Evolutionary conservation across 169 alveolate genomes (phyloP).

Genomic region (Babesia divergens): DNA sequence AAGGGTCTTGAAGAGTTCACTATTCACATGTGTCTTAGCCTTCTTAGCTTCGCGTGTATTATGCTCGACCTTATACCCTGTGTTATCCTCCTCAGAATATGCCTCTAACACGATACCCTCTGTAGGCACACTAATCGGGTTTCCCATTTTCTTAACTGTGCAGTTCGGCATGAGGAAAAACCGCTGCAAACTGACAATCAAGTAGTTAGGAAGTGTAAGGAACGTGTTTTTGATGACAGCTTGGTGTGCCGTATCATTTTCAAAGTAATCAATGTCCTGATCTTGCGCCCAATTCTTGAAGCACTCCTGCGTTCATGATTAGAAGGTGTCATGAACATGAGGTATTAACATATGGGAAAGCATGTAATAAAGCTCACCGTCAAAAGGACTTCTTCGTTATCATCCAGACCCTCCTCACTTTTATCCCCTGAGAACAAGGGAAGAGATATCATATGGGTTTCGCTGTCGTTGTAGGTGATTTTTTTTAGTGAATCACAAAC

Average conservation of each 20-base stretch:
- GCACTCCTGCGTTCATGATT: conserved; percentile 20
- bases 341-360: too few species aligned
- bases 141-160: conserved; percentile 64
- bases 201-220: conserved; percentile 55
- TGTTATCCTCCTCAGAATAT: conserved; percentile 53
- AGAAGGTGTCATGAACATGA: too few species aligned
- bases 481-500: conserved; percentile 32
- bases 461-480: conserved; percentile 32
- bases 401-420: background rate
- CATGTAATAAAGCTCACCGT: too few species aligned
- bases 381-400: background rate
- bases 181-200: conserved; percentile 61
- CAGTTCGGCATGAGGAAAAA: conserved; percentile 69
- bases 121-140: conserved; percentile 39
- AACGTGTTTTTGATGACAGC: conserved; percentile 31
- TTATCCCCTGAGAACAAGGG: background rate
- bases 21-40: conserved; percentile 3
- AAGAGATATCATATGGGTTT: conserved; percentile 48
- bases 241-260: conserved; percentile 8
- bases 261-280: conserved; percentile 40
- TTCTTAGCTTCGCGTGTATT: conserved; percentile 21
- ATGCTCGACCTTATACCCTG: conserved; percentile 57
- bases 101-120: conserved; percentile 68
- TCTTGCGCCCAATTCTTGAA: conserved; percentile 25
- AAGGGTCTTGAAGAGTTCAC: conserved; percentile 13